Evolutionary conservation across 805 yeast species (phyloP), one percentile per base, ranked within the genome.

Genomic region (Huiozyma sinensis): DNA sequence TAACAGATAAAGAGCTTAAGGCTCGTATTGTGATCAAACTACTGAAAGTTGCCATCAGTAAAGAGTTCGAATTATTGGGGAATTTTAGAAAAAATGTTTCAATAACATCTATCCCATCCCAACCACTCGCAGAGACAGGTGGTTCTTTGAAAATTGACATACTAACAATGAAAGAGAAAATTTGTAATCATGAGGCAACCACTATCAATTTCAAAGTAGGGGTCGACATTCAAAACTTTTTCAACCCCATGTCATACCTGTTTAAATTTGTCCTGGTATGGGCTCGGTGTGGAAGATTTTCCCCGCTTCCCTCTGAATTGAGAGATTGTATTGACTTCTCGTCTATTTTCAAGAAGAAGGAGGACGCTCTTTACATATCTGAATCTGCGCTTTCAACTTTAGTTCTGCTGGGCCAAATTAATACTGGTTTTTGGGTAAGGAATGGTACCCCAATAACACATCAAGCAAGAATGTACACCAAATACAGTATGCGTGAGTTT

Each of bases 361-460:
- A 48, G 13, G 53, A 51, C 37, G 44, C 53, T 2, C 38, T 56
- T 5, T 49, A 50, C 41, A 49, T 60, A 7, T 56, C 58, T 50
- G 95, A 87, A 50, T 80, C 83, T 49, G 83, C 96, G 0, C 60
- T 92, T 17, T 70, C 94, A 45, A 81, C 89, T 0, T 57, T 87
- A 29, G 95, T 85, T 0, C 62, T 85, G 7, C 63, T 86, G 50
- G 77, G 95, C 0, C 97, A 92, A 55, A 83, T 90, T 7, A 81
- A 85, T 47, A 79, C 83, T 0, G 96, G 96, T 0, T 74, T 83
- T 45, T 90, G 97, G 97, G 96, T 90, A 0, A 74, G 97, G 55
- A 90, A 90, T 62, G 98, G 98, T 0, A 73, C 77, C 46, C 81
- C 89, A 36, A 79, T 87, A 5, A 71, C 83, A 36, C 78, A 80